These are phyloP conservation scores for Penicillium sp. DNA, from an alignment of 2,329 filamentous ascomycete species.

Conservation along the genomic window DNA sequence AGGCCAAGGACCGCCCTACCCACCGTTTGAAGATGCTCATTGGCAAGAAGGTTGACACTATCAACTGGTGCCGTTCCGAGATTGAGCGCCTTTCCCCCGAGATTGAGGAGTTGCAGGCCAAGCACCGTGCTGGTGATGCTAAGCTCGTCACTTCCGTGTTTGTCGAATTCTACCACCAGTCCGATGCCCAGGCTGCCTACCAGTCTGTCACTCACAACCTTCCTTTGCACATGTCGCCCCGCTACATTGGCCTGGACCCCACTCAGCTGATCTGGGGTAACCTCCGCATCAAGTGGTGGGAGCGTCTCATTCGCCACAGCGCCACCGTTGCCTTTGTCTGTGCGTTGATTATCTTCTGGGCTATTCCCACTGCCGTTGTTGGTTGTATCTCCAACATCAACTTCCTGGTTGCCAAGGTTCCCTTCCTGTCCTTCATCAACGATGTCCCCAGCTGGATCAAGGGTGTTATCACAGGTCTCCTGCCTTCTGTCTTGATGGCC, in stretches of 20 bases:
- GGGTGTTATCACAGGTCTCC: conserved; percentile 79
- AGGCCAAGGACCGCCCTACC: conserved; percentile 70
- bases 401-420: conserved; percentile 62
- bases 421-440: conserved; percentile 72
- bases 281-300: conserved; percentile 82
- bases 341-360: conserved; percentile 84
- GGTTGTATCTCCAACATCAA: conserved; percentile 83
- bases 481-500: conserved; percentile 76
- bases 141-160: conserved; percentile 77
- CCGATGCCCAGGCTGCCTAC: conserved; percentile 80
- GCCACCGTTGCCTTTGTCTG: conserved; percentile 70
- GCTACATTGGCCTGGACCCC: conserved; percentile 80
- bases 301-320: conserved; percentile 72
- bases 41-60: conserved; percentile 90
- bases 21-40: conserved; percentile 72
- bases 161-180: conserved; percentile 81
- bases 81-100: conserved; percentile 73
- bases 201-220: conserved; percentile 87
- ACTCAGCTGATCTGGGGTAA: conserved; percentile 84
- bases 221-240: conserved; percentile 80
- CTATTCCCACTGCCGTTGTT: conserved; percentile 73
- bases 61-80: conserved; percentile 81
- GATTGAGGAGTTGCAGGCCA: conserved; percentile 66
- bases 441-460: conserved; percentile 69
- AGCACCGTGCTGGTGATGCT: conserved; percentile 65